phyloP scores from a whole-genome alignment of 805 yeast genomes.

The Nakazawaea anatomiae region DNA sequence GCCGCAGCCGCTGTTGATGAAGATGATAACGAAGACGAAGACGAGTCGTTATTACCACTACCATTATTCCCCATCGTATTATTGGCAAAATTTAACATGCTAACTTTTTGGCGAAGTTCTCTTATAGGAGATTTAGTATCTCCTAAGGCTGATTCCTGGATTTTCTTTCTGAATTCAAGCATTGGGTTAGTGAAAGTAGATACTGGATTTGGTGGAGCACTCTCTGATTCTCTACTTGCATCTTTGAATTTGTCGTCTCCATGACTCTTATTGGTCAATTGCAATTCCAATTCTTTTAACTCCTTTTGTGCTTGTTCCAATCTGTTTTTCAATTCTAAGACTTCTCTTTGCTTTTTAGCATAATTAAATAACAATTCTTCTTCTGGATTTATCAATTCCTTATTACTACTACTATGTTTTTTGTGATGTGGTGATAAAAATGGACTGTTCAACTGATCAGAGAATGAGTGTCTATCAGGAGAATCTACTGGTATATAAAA shows the following conservation, averaged over 20 bases:
- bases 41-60: too few species aligned
- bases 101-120: constrained; percentile 3
- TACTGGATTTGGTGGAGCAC: background rate
- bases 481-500: constrained; percentile 27
- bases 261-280: background rate
- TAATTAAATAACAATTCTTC: constrained; percentile 27
- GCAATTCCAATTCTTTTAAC: constrained; percentile 26
- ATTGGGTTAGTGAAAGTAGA: background rate
- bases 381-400: constrained; percentile 1
- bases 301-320: constrained; percentile 35
- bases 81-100: constrained; percentile 5
- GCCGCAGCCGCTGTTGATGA: background rate
- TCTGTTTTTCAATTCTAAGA: constrained; percentile 41
- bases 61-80: background rate
- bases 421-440: constrained; percentile 7
- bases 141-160: constrained; percentile 1
- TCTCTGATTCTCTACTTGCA: background rate
- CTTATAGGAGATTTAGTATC: constrained; percentile 4
- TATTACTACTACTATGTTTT: background rate
- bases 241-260: background rate
- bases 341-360: constrained; percentile 49
- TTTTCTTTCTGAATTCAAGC: constrained; percentile 1
- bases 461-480: background rate
- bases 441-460: constrained; percentile 4
- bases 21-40: background rate